A percentile compares a stretch with the other conserved stretches of the same genome.
Conservation (phyloP, 2,329 filamentous ascomycete genomes). For the Trichophyton benhamiae region DNA sequence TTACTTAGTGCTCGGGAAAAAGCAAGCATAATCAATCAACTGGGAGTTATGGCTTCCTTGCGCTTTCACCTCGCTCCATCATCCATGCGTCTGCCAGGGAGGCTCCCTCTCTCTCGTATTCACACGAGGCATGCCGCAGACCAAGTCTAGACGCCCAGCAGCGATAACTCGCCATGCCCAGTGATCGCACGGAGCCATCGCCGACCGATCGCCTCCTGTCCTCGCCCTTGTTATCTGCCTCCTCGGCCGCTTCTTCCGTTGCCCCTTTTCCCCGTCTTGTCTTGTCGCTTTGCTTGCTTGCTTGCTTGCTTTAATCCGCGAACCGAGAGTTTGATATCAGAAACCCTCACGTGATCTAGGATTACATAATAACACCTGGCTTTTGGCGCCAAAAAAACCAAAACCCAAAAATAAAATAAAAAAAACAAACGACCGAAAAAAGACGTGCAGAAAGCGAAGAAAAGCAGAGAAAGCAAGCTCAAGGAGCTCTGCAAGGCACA, state of each 20-base stretch:
- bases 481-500: conserved; percentile 3
- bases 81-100: not conserved
- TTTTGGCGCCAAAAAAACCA: not conserved
- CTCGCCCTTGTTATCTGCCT: not conserved
- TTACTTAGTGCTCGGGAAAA: not conserved
- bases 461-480: not conserved
- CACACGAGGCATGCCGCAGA: not conserved
- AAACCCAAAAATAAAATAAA: not conserved
- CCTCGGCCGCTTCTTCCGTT: not conserved
- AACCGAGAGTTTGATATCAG: not conserved
- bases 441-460: too few relatives aligned
- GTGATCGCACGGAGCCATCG: not conserved
- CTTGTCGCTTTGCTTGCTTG: too few relatives aligned
- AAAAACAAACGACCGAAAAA: too few relatives aligned
- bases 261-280: not conserved
- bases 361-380: not conserved
- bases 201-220: not conserved
- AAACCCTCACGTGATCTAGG: not conserved
- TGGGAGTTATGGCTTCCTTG: not conserved
- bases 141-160: not conserved
- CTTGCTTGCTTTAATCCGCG: too few relatives aligned
- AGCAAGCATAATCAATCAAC: not conserved
- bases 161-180: not conserved
- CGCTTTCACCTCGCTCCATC: not conserved
- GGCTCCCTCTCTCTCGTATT: not conserved